Evolutionary conservation across 140 eudicot genomes (phyloP), one percentile per base, ranked within the genome.

Genomic region (Stevia rebaudiana): DNA sequence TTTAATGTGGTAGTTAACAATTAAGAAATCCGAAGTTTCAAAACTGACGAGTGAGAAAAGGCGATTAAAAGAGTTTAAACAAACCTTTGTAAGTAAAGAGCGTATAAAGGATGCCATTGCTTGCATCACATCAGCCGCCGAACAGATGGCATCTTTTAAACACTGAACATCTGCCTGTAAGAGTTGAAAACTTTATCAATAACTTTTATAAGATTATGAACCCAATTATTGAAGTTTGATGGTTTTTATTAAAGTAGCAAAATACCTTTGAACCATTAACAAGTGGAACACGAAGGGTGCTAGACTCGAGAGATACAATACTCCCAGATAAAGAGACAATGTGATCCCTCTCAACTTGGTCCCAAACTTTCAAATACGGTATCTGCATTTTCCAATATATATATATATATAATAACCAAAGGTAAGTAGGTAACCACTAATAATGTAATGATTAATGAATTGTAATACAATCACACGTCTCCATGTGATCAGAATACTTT

Each of bases 71-170:
- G 49, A 71, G 42, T 33, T 42, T 66, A 23, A 44, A 62, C 63
- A 48, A 64, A 86, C 97, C 95, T 81, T 83, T 6, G 68, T 33
- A 18, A 74, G 74, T 66, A 79, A 75, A 67, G 86, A 72, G 76
- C 79, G 70, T 51, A 81, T 71, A 16, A 88, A 81, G 50, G 86
- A 83, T 67, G 80, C 72, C 86, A 89, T 86, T 39, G 82, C 49
- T 50, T 83, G 95, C 92, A 89, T 81, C 59, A 86, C 84, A 73
- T 83, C 97, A 72, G 76, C 85, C 11, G 95, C 89, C 36, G 92
- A 86, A 61, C 71, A 46, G n/a, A 89, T 76, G 30, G 95, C 88
- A 72, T 81, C 85, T 75, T 83, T 75, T 48, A 89, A 71, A 48
- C 75, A 69, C 71, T 58, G 82, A 41, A 75, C 67, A 72, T 89